Conservation (phyloP, 495 filamentous ascomycete species). For the Lophiotrema nucula region DNA sequence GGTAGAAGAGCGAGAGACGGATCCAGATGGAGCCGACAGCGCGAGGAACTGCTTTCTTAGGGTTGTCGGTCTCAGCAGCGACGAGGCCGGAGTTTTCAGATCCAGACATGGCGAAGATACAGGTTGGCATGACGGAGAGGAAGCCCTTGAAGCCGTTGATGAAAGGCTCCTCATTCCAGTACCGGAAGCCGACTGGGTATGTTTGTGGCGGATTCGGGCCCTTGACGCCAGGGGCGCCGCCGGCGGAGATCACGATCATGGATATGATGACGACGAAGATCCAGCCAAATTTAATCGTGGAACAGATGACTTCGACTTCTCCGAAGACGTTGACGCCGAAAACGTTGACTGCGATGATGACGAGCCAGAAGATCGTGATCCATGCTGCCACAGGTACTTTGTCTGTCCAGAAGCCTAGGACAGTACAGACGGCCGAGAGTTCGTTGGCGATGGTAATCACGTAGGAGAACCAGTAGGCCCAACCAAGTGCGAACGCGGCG, state of each 20-base stretch:
- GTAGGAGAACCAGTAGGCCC: slow-evolving; percentile 37
- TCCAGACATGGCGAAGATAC: slow-evolving; percentile 36
- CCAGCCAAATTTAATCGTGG: slow-evolving; percentile 36
- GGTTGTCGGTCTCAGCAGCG: slow-evolving; percentile 33
- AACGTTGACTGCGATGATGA: slow-evolving; percentile 31
- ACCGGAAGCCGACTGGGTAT: slow-evolving; percentile 33
- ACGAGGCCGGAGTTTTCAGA: slow-evolving; percentile 33
- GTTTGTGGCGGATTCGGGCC: neutral
- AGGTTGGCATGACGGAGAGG: slow-evolving; percentile 32
- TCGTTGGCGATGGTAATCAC: slow-evolving; percentile 35
- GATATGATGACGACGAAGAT: slow-evolving; percentile 37
- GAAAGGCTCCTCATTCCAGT: slow-evolving; percentile 32
- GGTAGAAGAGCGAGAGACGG: slow-evolving; percentile 34
- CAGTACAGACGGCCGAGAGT: slow-evolving; percentile 30
- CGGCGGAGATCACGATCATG: slow-evolving; percentile 31
- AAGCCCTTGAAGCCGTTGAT: slow-evolving; percentile 37
- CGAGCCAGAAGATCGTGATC: slow-evolving; percentile 33
- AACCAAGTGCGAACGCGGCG: slow-evolving; percentile 35
- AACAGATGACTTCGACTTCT: slow-evolving; percentile 33
- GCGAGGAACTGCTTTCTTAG: slow-evolving; percentile 29
- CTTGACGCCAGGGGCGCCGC: slow-evolving; percentile 24
- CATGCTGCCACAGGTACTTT: slow-evolving; percentile 30
- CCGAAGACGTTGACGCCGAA: slow-evolving; percentile 31
- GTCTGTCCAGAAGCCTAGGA: slow-evolving; percentile 35
- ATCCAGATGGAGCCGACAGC: slow-evolving; percentile 36